Evolutionary conservation across 148 eudicot genomes (phyloP).

Genomic region (Spergularia marina): DNA sequence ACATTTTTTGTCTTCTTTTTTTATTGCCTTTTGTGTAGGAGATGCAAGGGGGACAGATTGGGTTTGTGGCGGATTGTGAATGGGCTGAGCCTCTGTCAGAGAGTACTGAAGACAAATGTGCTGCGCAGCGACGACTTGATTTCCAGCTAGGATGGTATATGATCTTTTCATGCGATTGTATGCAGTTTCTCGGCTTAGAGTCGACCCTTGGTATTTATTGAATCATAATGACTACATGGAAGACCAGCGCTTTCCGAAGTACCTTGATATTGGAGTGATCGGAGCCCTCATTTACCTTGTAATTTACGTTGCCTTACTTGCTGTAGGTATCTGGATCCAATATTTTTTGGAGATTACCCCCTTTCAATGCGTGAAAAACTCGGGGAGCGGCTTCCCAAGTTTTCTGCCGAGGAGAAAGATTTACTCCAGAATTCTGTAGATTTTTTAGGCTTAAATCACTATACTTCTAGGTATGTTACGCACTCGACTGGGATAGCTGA

Average conservation of each 20-base stretch:
- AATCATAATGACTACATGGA: neutral
- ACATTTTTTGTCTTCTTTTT: neutral
- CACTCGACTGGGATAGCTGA: constrained; percentile 38
- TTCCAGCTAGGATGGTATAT: constrained; percentile 83
- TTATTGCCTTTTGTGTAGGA: constrained; percentile 34
- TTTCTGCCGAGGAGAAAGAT: constrained; percentile 53
- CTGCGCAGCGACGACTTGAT: constrained; percentile 77
- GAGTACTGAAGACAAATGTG: constrained; percentile 56
- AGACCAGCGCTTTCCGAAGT: neutral
- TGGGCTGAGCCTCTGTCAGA: constrained; percentile 79
- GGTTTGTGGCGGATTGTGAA: constrained; percentile 76
- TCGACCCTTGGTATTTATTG: neutral
- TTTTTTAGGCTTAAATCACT: constrained; percentile 75
- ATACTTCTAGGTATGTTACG: constrained; percentile 66
- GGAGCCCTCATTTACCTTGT: neutral
- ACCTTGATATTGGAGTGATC: neutral
- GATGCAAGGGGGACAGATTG: constrained; percentile 72
- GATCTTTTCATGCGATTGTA: neutral
- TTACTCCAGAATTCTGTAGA: constrained; percentile 57
- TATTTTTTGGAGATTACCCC: constrained; percentile 76
- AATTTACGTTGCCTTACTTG: neutral
- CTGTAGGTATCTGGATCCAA: constrained; percentile 74
- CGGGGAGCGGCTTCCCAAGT: constrained; percentile 62
- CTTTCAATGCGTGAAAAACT: constrained; percentile 61
- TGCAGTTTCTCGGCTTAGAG: constrained; percentile 1